These are phyloP conservation scores for Linum lewisii DNA, from an alignment of 345 rosid species.

Conservation along the genomic window DNA sequence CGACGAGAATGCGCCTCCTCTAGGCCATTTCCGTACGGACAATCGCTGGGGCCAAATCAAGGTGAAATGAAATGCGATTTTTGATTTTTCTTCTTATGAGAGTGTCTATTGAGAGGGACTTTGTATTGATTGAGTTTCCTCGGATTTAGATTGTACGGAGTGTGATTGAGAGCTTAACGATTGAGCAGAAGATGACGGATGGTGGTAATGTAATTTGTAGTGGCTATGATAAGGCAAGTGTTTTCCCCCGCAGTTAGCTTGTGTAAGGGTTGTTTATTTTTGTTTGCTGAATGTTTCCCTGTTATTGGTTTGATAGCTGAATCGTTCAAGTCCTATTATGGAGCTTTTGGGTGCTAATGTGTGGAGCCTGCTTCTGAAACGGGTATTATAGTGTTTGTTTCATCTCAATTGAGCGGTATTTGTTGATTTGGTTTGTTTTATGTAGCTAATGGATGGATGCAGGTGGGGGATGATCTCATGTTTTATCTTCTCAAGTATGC, in stretches of 20 bases:
- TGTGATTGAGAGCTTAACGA: constrained; percentile 33
- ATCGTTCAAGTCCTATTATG: constrained; percentile 33
- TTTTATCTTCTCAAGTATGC: constrained; percentile 45
- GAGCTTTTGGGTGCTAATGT: constrained; percentile 48
- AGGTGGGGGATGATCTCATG: constrained; percentile 72
- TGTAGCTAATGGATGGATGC: constrained; percentile 9
- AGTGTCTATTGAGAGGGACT: background rate
- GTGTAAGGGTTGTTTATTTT: background rate
- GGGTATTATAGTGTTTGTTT: constrained; percentile 35
- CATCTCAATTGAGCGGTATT: background rate
- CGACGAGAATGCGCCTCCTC: constrained; percentile 34
- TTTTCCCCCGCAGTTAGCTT: background rate
- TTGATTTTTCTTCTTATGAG: background rate
- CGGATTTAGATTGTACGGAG: constrained; percentile 51
- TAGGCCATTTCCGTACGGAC: constrained; percentile 21
- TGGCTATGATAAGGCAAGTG: constrained; percentile 49
- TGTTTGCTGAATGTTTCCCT: background rate
- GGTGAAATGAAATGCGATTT: constrained; percentile 28
- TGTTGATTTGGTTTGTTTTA: background rate
- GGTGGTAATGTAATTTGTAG: constrained; percentile 36
- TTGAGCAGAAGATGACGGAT: constrained; percentile 12
- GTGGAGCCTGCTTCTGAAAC: constrained; percentile 55
- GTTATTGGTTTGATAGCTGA: constrained; percentile 26
- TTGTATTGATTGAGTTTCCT: too few species aligned
- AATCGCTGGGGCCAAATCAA: constrained; percentile 45